Base-by-base conservation (phyloP, 495 filamentous ascomycete genomes). In the Xanthoparmelia taractica region DNA sequence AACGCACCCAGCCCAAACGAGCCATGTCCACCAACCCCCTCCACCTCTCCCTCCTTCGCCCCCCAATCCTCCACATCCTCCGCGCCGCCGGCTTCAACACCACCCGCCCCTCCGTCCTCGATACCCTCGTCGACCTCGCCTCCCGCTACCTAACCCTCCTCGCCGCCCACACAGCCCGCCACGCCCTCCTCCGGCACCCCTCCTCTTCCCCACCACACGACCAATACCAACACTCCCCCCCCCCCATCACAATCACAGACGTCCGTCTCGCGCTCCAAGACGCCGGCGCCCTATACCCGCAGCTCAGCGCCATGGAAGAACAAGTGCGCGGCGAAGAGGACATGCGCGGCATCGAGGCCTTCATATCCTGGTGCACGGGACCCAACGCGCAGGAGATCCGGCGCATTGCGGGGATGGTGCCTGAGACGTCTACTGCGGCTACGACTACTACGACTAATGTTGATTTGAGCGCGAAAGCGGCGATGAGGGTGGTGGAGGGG, bases 81-180 rank as follows among this genome's bases (percentile, higher is more conserved):
- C 89, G 92, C 68, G 90, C 91, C 37, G 82, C 88, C 38, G 92
- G 92, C 75, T 96, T 91, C 73, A 87, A 92, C 68, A 74, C 84
- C 10, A 87, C 89, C 4, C 82, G 82, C 34, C 84, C 87, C 7
- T 85, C 86, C 1, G 90, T 92, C 23, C 75, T 95, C 20, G 92
- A 96, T 74, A 82, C 88, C 18, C 67, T 96, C 13, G 83, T 87
- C 25, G 88, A 94, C 68, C 75, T 96, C 11, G 82, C 89, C 0
- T 84, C 82, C 4, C 85, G 85, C 64, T 92, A 96, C 74, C 72
- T 96, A 37, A 75, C 83, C 63, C 75, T 86, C 18, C 85, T 96
- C 31, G 84, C 86, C 34, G 75, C 79, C 23, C 75, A 81, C 10
- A 85, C 90, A 0, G 84, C 85, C 5, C 68, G 74, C 1, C 83